Percentiles rank a stretch among this genome's conserved stretches.
These are phyloP conservation scores for Gleditsia sinensis DNA, from an alignment of 306 rosid species.

Conservation along the genomic window DNA sequence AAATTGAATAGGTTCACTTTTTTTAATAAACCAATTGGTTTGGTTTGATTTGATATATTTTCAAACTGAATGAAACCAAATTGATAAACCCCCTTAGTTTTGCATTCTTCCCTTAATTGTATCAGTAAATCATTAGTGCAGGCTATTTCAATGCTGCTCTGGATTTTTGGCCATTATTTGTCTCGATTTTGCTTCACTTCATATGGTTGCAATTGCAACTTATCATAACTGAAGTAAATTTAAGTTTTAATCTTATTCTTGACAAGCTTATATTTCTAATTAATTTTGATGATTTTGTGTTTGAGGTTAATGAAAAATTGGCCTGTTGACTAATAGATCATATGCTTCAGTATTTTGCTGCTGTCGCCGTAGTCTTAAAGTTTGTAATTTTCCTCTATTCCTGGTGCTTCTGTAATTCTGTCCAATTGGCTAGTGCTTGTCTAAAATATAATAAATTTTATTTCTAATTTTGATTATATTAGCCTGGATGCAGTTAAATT, in stretches of 20 bases:
- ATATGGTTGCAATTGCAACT: not conserved
- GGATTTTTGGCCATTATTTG: not conserved
- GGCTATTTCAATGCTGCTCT: not conserved
- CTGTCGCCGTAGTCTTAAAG: too few species aligned
- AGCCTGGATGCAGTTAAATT: not conserved
- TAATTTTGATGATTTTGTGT: not conserved
- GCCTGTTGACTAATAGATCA: not conserved
- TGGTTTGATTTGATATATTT: too few species aligned
- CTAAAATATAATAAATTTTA: not conserved
- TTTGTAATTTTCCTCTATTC: not conserved
- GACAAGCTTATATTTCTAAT: not conserved
- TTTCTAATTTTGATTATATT: not conserved
- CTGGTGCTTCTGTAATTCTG: not conserved
- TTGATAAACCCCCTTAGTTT: too few species aligned
- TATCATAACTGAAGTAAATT: not conserved
- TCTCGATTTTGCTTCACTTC: not conserved
- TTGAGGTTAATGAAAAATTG: not conserved
- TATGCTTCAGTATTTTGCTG: too few species aligned
- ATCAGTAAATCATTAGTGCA: too few species aligned
- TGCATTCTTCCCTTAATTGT: too few species aligned
- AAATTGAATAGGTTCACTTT: too few species aligned
- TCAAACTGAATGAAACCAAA: too few species aligned
- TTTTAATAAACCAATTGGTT: too few species aligned
- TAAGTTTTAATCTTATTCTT: not conserved
- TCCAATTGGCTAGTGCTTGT: not conserved